Evolutionary conservation across 2,329 filamentous ascomycete genomes (phyloP).

Genomic region (Neofusicoccum umdonicola): DNA sequence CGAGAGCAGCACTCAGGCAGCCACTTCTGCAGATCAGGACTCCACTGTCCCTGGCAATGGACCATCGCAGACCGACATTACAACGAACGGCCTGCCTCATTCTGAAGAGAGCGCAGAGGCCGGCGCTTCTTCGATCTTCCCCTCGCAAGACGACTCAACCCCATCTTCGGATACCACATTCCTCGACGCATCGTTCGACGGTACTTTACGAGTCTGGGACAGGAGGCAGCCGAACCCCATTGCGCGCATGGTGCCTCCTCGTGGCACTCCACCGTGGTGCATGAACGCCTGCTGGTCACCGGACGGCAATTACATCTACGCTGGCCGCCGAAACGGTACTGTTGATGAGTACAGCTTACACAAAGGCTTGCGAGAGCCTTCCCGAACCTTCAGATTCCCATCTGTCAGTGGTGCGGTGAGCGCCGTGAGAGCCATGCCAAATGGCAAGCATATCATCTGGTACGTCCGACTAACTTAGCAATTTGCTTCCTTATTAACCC

Average conservation of each 20-base stretch:
- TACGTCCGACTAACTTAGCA: conserved; percentile 31
- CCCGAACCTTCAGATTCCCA: conserved; percentile 82
- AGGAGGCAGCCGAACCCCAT: conserved; percentile 71
- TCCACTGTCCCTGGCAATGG: not conserved
- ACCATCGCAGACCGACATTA: not conserved
- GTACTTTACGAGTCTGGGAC: conserved; percentile 91
- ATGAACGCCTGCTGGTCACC: conserved; percentile 97
- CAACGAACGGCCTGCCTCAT: conserved; percentile 49
- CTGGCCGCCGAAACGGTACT: conserved; percentile 82
- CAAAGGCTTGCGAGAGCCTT: conserved; percentile 71
- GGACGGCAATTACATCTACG: conserved; percentile 93
- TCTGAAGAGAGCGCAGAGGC: conserved; percentile 44
- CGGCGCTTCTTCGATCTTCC: conserved; percentile 8
- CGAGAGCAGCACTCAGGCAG: not conserved
- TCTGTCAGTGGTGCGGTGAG: conserved; percentile 86
- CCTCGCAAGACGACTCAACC: conserved; percentile 39
- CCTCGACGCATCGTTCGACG: conserved; percentile 83
- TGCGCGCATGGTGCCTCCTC: conserved; percentile 71
- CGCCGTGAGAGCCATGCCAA: conserved; percentile 85
- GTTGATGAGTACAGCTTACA: conserved; percentile 93
- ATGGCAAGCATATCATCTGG: conserved; percentile 88
- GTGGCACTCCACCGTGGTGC: conserved; percentile 88
- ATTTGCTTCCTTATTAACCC: conserved; percentile 15
- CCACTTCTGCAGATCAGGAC: not conserved
- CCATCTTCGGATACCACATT: conserved; percentile 73